Evolutionary conservation across 2,329 filamentous ascomycete genomes (phyloP), one percentile per base, ranked within the genome.

Genomic region (Nemania sp.): DNA sequence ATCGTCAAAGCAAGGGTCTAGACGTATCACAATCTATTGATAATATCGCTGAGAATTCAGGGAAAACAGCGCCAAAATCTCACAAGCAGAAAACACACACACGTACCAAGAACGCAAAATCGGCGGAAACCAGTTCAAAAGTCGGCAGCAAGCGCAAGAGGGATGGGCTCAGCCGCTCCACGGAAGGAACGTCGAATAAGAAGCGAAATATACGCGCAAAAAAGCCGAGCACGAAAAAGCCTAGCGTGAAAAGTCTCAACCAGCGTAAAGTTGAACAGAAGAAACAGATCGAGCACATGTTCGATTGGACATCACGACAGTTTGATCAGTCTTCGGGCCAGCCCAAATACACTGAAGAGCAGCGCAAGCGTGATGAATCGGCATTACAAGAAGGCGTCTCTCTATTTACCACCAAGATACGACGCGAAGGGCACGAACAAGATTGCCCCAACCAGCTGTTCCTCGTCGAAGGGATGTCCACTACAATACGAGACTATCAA

Each of bases 401-500:
- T 5, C 5, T 63, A 2, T 56, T 67, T 24, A 8, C 18, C 2
- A 5, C n/a, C 26, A 67, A 69, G 15, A 56, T 55, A 38, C 13
- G 59, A 32, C 15, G 7, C n/a, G 24, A 53, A 20, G 53, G 45
- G 1, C 41, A 32, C 0, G 64, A 70, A 47, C 6, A 38, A 2
- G 52, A 38, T 10, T 52, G 6, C 7, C 26, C 38, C 5, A 64
- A 69, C 45, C 13, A 52, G 2, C 41, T 69, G 4, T 67, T 57
- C 20, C 27, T 13, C 1, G 29, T 70, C 13, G 10, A 41, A 3
- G 67, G 67, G 7, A 70, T 70, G 67, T 13, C 1, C 1, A 64
- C 49, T 2, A 20, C 27, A 15, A 27, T 70, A 5, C 49, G 64
- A 43, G 70, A 71, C 32, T 71, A 70, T n/a, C 70, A 71, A 47